Evolutionary conservation across 305 asterid genomes (phyloP).

Genomic region (Fraxinus velutina): DNA sequence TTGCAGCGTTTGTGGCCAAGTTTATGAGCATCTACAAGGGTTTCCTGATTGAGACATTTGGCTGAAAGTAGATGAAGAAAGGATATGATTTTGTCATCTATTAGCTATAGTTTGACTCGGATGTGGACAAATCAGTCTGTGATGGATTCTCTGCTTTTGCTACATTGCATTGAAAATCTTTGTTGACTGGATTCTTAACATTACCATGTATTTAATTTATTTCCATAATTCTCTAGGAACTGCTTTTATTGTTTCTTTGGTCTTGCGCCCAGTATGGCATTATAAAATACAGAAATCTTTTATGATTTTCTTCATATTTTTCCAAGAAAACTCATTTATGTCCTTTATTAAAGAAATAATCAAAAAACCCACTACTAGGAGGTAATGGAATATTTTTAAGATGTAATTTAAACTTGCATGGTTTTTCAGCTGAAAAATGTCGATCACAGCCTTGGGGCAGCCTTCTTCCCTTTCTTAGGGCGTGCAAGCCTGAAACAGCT

Average conservation of each 20-base stretch:
- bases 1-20: slow-evolving; percentile 96
- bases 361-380: neutral
- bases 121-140: neutral
- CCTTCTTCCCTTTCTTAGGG: neutral
- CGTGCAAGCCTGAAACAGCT: neutral
- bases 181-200: neutral
- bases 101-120: slow-evolving; percentile 6
- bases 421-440: neutral
- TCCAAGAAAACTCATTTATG: neutral
- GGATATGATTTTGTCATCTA: slow-evolving; percentile 4
- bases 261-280: neutral
- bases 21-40: slow-evolving; percentile 95
- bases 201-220: neutral
- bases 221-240: neutral
- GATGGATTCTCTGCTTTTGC: neutral
- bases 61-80: slow-evolving; percentile 35
- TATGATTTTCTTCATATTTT: neutral
- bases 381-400: neutral
- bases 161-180: neutral
- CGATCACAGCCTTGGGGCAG: neutral
- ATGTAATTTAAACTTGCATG: neutral
- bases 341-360: neutral
- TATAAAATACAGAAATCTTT: neutral
- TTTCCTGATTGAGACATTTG: slow-evolving; percentile 86
- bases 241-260: neutral